Conservation (phyloP, 192 early-diverging fungal species). For the Backusella morwellensis region DNA sequence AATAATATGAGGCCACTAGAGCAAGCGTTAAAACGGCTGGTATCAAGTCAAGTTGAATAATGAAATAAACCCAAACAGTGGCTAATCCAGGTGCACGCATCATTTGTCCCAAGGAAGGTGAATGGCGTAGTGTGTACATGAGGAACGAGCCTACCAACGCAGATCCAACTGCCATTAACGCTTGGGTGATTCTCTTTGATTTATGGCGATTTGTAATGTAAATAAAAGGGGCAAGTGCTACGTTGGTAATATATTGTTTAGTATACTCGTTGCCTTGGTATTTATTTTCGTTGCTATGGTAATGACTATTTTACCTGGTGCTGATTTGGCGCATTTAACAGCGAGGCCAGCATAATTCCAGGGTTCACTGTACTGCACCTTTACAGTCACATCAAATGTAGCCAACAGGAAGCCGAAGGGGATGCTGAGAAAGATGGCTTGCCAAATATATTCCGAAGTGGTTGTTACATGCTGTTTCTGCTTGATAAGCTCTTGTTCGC, state of each 20-base stretch:
- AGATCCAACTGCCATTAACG: conserved; percentile 48
- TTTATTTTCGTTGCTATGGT: too few relatives aligned
- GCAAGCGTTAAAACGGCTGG: conserved; percentile 43
- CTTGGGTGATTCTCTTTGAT: conserved; percentile 38
- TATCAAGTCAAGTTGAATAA: conserved; percentile 47
- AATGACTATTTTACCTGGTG: conserved; percentile 25
- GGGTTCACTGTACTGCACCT: conserved; percentile 34
- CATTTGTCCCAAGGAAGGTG: conserved; percentile 72
- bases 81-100: conserved; percentile 65
- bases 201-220: conserved; percentile 62
- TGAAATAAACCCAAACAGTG: conserved; percentile 67
- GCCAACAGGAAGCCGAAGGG: conserved; percentile 36
- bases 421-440: conserved; percentile 33
- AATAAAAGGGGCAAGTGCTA: conserved; percentile 55
- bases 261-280: too few relatives aligned
- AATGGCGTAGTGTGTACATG: conserved; percentile 58
- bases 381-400: conserved; percentile 38
- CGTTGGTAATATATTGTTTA: not conserved
- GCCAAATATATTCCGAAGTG: conserved; percentile 28
- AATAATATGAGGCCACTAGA: conserved; percentile 42
- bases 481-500: conserved; percentile 10
- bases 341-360: conserved; percentile 22
- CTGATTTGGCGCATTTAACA: conserved; percentile 10
- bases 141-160: conserved; percentile 59
- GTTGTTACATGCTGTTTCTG: not conserved